A percentile compares a stretch with the other conserved stretches of the same genome.
Conservation (phyloP, 495 filamentous ascomycete species). For the Friedmanniomyces endolithicus region DNA sequence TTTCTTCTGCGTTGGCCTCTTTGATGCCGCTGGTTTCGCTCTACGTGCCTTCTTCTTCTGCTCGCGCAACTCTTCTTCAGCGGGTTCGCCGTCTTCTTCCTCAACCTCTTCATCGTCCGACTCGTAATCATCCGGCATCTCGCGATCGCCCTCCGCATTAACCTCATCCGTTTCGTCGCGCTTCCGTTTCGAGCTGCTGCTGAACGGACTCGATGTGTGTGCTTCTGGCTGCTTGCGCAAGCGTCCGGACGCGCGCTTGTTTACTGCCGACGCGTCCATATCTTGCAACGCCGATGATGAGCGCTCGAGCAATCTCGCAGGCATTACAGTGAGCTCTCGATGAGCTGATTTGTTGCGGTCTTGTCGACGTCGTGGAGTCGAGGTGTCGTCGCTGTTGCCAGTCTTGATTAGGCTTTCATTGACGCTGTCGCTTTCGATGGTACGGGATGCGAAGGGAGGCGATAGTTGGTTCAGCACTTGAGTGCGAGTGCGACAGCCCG, state of each 20-base stretch:
- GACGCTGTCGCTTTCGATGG: too few relatives aligned
- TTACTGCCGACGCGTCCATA: background rate
- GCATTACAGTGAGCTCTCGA: background rate
- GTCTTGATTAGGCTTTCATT: too few relatives aligned
- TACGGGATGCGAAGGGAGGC: too few relatives aligned
- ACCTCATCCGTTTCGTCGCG: conserved; percentile 34
- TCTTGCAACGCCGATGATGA: background rate
- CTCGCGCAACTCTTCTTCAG: conserved; percentile 55
- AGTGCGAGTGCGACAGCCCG: too few relatives aligned
- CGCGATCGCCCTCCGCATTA: conserved; percentile 36
- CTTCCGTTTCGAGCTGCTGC: conserved; percentile 41
- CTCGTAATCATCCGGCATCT: conserved; percentile 43
- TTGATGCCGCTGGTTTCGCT: conserved; percentile 31
- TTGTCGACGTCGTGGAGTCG: background rate
- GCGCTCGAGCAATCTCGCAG: conserved; percentile 5
- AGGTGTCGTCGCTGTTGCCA: background rate
- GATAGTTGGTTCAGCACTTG: too few relatives aligned
- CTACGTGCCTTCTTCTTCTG: conserved; percentile 38
- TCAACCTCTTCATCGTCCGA: conserved; percentile 38
- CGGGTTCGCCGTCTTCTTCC: conserved; percentile 35
- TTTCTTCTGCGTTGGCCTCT: conserved; percentile 60
- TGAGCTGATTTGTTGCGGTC: background rate
- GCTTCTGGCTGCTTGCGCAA: conserved; percentile 60
- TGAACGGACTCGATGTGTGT: conserved; percentile 36
- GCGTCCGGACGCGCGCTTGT: conserved; percentile 35